Base-by-base conservation (phyloP, 2,329 filamentous ascomycete species). In the Didymella lethalis region DNA sequence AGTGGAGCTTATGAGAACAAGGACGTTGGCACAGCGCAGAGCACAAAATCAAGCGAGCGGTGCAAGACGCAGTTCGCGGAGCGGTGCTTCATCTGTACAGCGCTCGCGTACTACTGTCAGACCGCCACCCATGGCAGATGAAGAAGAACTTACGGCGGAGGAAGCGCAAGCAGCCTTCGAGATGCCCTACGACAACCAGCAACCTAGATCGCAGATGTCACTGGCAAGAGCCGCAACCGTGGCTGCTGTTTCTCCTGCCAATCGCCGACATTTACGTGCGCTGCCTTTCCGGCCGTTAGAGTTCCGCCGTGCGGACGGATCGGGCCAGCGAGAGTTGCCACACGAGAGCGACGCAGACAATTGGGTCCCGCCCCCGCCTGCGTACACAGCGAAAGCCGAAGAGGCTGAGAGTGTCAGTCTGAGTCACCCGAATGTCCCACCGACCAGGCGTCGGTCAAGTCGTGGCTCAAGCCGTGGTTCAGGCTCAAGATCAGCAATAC, bases 331-430 rank as follows among this genome's bases (percentile, higher is more conserved):
- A 41, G 89, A 93, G 68, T 84, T 92, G 66, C 91, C 91, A 4
- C 91, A 95, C 74, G 91, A 95, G 76, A 94, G 91, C 63, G 91
- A 95, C 73, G 91, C 91, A 4, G 92, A 95, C 69, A 92, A 93
- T 67, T 96, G 92, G 92, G 90, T 93, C 4, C 90, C 91, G 5
- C 92, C 92, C 5, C 92, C 92, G 8, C 92, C 92, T 3, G 91
- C 91, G 0, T 96, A 96, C 68, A 86, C 88, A 40, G 85, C 86
- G 54, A 87, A 90, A 0, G 77, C 78, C n/a, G 73, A 80, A 43
- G 76, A 71, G 44, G 64, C 74, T 14, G 64, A 69, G n/a, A 77
- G 74, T 43, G 71, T 77, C 38, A 77, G 75, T 58, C 57, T 77
- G 16, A 77, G 72, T 43, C 72, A 76, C 61, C 74, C 74, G 1